Base-by-base conservation (phyloP, 164 flowering plant species). In the Stephania cephalantha region DNA sequence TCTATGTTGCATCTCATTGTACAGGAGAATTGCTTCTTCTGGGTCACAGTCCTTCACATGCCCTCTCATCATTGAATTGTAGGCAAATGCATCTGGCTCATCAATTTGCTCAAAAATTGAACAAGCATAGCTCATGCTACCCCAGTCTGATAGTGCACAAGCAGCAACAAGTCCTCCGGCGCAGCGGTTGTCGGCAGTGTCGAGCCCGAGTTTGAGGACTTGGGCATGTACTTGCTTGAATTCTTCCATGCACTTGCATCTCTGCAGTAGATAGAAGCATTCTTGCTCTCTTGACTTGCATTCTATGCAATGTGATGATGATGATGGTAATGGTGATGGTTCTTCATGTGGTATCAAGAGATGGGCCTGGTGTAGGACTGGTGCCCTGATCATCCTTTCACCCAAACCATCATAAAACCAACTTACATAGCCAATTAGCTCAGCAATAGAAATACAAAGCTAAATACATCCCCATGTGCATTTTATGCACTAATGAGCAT, bases 71-170 rank as follows among this genome's bases (percentile, higher is more conserved):
- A 92, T 81, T 67, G 87, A 78, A 71, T 90, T 94, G 87, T 82
- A 92, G 4, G 78, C 85, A 63, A 90, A 94, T 46, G 86, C 71
- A 73, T 81, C 82, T 22, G 94, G 94, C 29, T 89, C 88, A 8
- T 84, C 87, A 15, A 90, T 83, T 75, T 79, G 84, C 15, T 77
- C 17, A 76, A 94, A 94, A 67, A 94, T 86, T 66, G 90, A 90
- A 81, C 86, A 82, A 2, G 97, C 98, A 74, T 91, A 90, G 67
- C 85, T 90, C 93, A 92, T 90, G 85, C 89, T 88, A 6, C 92
- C 92, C 97, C 97, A 94, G 5, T 76, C 76, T 12, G 97, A 86
- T 7, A 90, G 85, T 74, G 94, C 94, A 76, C 90, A 88, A 52
- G 88, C 77, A 0, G 86, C 79, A 11, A 94, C 15, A 70, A 92